phyloP scores from a whole-genome alignment of 2,329 filamentous ascomycete genomes.

The Lecanicillium sp. region DNA sequence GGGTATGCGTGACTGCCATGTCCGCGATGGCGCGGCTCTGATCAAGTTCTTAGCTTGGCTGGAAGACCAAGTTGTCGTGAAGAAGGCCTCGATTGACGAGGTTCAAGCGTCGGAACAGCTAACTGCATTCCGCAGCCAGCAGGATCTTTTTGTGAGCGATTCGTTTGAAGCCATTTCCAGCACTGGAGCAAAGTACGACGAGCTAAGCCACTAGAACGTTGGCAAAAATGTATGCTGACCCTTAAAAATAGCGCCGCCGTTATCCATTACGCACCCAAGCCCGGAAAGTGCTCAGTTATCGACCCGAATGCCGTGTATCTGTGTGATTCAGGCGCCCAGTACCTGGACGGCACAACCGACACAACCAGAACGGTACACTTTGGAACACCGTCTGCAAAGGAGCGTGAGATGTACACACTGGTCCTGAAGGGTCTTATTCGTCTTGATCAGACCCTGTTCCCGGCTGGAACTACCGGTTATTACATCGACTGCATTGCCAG shows the following conservation, averaged over 20 bases:
- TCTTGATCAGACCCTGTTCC: conserved; percentile 78
- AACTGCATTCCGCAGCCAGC: conserved; percentile 60
- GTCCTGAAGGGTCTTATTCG: conserved; percentile 93
- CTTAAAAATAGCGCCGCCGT: conserved; percentile 64
- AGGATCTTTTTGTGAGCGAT: conserved; percentile 73
- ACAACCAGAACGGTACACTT: conserved; percentile 93
- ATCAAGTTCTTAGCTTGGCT: conserved; percentile 96
- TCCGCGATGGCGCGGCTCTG: conserved; percentile 85
- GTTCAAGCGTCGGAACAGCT: conserved; percentile 88
- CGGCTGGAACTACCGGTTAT: conserved; percentile 90
- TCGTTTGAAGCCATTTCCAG: conserved; percentile 96
- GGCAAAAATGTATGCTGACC: conserved; percentile 6
- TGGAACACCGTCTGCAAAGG: conserved; percentile 70
- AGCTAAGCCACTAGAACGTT: neutral
- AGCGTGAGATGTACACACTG: conserved; percentile 84
- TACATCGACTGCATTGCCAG: conserved; percentile 82
- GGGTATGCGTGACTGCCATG: conserved; percentile 90
- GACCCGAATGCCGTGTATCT: conserved; percentile 84
- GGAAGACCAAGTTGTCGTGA: conserved; percentile 72
- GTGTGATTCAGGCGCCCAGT: conserved; percentile 97
- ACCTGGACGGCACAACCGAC: conserved; percentile 90
- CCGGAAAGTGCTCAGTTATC: conserved; percentile 70
- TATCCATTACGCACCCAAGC: conserved; percentile 91
- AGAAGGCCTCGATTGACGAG: conserved; percentile 72
- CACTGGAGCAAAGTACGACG: conserved; percentile 63